These are phyloP conservation scores for Ricinus communis DNA, from an alignment of 345 rosid species.

Conservation along the genomic window DNA sequence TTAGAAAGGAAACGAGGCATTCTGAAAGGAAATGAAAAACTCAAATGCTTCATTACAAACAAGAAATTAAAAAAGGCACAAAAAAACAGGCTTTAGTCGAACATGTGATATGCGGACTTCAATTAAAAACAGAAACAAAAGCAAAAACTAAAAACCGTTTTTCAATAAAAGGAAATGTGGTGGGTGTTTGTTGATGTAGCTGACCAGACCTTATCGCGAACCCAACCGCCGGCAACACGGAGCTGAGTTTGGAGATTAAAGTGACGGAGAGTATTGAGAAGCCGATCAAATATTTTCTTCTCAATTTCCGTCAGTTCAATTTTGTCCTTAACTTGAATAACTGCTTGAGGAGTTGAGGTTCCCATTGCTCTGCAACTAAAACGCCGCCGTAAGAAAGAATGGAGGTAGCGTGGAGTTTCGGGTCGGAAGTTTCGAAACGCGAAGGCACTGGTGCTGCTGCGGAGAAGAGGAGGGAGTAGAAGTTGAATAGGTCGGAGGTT, in stretches of 20 bases:
- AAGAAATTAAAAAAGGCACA: too few species aligned
- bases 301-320: constrained; percentile 68
- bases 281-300: constrained; percentile 64
- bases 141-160: neutral
- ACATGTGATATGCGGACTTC: neutral
- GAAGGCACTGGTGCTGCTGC: constrained; percentile 2
- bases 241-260: constrained; percentile 69
- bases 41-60: too few species aligned
- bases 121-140: neutral
- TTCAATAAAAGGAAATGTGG: neutral
- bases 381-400: neutral
- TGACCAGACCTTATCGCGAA: constrained; percentile 85
- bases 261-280: constrained; percentile 58
- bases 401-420: constrained; percentile 8
- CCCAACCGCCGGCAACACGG: constrained; percentile 99
- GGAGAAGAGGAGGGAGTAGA: constrained; percentile 18
- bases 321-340: constrained; percentile 44
- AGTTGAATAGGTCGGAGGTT: constrained; percentile 37
- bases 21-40: too few species aligned
- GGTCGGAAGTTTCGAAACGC: constrained; percentile 21
- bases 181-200: too few species aligned
- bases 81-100: constrained; percentile 1
- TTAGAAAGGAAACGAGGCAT: too few species aligned
- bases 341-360: constrained; percentile 16
- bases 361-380: constrained; percentile 34